phyloP scores from a whole-genome alignment of 495 filamentous ascomycete genomes.

The Trichoderma erinaceum region DNA sequence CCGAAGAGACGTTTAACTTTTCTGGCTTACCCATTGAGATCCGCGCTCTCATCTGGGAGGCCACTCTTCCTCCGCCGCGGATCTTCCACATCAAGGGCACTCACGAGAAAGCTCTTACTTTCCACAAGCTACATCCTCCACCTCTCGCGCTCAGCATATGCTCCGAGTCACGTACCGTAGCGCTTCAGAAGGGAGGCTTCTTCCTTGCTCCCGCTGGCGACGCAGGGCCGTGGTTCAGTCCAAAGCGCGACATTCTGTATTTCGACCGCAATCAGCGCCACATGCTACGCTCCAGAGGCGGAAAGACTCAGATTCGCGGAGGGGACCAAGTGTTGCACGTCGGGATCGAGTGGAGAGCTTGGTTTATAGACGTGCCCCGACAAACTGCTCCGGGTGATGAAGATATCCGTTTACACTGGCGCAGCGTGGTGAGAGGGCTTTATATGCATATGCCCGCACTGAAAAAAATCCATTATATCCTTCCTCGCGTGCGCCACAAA shows the following conservation, averaged over 20 bases:
- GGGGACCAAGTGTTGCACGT: constrained; percentile 9
- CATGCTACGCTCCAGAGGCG: not conserved
- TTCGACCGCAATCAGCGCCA: constrained; percentile 15
- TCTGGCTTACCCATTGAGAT: constrained; percentile 26
- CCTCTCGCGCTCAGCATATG: constrained; percentile 24
- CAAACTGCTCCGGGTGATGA: not conserved
- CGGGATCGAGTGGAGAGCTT: constrained; percentile 18
- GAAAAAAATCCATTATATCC: constrained; percentile 7
- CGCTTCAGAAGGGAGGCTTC: constrained; percentile 21
- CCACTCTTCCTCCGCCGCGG: constrained; percentile 25
- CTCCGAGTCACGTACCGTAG: constrained; percentile 27
- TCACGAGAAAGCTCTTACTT: not conserved
- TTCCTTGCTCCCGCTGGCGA: constrained; percentile 24
- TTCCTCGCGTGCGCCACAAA: constrained; percentile 13
- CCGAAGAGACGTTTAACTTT: constrained; percentile 19
- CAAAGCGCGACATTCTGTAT: constrained; percentile 21
- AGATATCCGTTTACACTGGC: not conserved
- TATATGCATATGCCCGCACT: constrained; percentile 5
- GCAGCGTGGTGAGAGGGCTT: constrained; percentile 10
- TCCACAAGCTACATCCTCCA: constrained; percentile 18
- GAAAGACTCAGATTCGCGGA: constrained; percentile 6
- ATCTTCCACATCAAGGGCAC: constrained; percentile 26
- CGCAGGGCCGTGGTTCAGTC: constrained; percentile 27
- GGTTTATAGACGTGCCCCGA: constrained; percentile 13
- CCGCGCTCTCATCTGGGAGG: constrained; percentile 30